Base-by-base conservation (phyloP, 192 early-diverging fungal species). In the Mortierella hygrophila region DNA sequence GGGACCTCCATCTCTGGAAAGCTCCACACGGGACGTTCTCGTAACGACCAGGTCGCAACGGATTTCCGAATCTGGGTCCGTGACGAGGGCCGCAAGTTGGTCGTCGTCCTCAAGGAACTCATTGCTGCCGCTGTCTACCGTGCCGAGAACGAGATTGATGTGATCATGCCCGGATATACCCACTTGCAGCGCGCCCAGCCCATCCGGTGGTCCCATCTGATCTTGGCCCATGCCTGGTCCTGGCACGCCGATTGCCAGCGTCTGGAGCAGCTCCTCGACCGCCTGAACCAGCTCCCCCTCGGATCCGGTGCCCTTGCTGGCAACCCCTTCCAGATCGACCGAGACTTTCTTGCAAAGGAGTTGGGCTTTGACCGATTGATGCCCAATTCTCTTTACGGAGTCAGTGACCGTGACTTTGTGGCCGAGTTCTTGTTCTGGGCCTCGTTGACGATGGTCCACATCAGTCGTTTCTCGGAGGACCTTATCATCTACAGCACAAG, bases 81-180 rank as follows among this genome's bases (percentile, higher is more conserved):
- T 70, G 96, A 96, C 46, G 96, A 97, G 72, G 93, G 93, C 15
- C 79, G 83, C 42, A 89, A 91, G 83, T 80, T 98, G 29, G 76
- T 95, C 5, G 90, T 72, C 4, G 89, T 93, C 68, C 81, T 98
- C 54, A 96, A 96, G 84, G 93, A 95, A 70, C 87, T 99, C 37
- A 94, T 99, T 9, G 89, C 85, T 18, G 93, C 92, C 16, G 88
- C 93, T 40, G 94, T 97, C 5, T 87, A 88, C 44, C 92, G 98
- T n/a, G 98, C 98, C 8, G 93, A 95, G 76, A 83, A 80, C 42
- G 98, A 99, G 81, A 92, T 98, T 16, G 95, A 99, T 87, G 94
- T 97, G n/a, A 81, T 99, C 73, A 98, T 99, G 97, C 98, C 98
- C 49, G 98, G 98, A 0, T 99, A 99, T 91, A 99, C 98, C n/a